Conservation (phyloP, 495 filamentous ascomycete species). For the Terfezia claveryi region DNA sequence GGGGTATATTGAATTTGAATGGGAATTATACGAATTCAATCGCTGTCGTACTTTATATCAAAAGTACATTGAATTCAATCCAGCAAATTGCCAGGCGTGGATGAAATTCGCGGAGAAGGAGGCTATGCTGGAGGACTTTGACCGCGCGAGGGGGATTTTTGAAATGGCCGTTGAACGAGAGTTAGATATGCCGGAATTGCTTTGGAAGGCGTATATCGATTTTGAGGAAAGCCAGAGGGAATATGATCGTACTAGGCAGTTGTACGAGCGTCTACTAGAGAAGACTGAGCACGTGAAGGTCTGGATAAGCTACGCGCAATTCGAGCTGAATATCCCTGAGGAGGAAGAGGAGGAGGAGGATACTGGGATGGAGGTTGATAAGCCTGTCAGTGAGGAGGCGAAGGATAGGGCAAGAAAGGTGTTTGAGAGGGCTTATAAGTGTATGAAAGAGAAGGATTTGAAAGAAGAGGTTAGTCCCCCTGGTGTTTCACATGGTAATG, state of each 20-base stretch:
- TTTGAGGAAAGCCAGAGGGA: constrained; percentile 90
- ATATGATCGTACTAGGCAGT: constrained; percentile 52
- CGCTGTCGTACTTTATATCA: constrained; percentile 79
- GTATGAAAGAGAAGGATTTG: constrained; percentile 77
- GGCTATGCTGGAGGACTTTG: constrained; percentile 66
- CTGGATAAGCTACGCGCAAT: constrained; percentile 91
- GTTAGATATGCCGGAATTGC: constrained; percentile 91
- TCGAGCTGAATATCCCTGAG: constrained; percentile 72
- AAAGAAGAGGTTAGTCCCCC: constrained; percentile 51
- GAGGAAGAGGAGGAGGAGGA: constrained; percentile 41
- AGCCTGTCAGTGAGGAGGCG: constrained; percentile 57
- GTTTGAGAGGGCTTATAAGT: constrained; percentile 69
- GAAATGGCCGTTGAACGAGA: constrained; percentile 72
- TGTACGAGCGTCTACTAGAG: constrained; percentile 78
- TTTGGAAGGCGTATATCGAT: constrained; percentile 96
- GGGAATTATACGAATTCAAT: constrained; percentile 76
- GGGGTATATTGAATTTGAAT: constrained; percentile 77
- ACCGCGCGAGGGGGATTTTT: constrained; percentile 73
- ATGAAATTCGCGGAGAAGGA: constrained; percentile 87
- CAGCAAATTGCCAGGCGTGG: constrained; percentile 78
- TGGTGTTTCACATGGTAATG: background rate
- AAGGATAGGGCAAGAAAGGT: constrained; percentile 60
- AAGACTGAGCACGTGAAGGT: constrained; percentile 97
- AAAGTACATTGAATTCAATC: constrained; percentile 80
- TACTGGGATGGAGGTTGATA: constrained; percentile 35